phyloP scores from a whole-genome alignment of 2,329 filamentous ascomycete genomes.

The Metarhizium guizhouense region DNA sequence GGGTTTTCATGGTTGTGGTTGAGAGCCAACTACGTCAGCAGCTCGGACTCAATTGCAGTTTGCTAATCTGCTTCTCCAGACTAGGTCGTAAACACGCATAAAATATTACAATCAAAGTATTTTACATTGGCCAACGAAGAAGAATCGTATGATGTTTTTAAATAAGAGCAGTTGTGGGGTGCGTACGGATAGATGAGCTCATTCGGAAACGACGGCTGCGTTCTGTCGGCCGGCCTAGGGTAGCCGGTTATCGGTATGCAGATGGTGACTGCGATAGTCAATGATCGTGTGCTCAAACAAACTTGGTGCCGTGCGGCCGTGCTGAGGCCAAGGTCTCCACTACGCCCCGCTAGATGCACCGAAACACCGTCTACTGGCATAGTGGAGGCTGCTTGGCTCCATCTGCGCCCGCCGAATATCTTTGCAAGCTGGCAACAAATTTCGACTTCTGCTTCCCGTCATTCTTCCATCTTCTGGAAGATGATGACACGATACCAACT shows the following conservation, averaged over 20 bases:
- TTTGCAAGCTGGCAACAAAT: conserved; percentile 5
- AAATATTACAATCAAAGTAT: not conserved
- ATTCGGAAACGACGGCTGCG: not conserved
- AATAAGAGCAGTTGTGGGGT: not conserved
- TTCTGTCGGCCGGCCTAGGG: not conserved
- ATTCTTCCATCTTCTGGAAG: conserved; percentile 11
- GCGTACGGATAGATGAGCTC: not conserved
- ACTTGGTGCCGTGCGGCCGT: not conserved
- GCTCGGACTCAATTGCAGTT: not conserved
- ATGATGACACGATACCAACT: conserved; percentile 27
- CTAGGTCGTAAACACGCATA: not conserved
- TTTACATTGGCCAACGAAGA: not conserved
- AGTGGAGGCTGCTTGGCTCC: conserved; percentile 3
- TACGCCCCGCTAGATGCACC: conserved; percentile 9
- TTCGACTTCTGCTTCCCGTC: not conserved
- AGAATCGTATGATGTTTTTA: not conserved
- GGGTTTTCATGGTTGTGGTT: conserved; percentile 30
- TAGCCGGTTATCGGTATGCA: not conserved
- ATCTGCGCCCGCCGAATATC: not conserved
- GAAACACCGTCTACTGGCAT: conserved; percentile 11
- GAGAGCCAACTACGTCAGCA: not conserved
- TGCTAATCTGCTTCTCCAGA: not conserved
- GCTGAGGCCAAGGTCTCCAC: not conserved
- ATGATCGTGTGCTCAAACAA: too few relatives aligned
- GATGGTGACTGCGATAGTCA: too few relatives aligned